A percentile compares a stretch with the other conserved stretches of the same genome.
Evolutionary conservation across 495 filamentous ascomycete species (phyloP).

Genomic region (Usnea hakonensis): DNA sequence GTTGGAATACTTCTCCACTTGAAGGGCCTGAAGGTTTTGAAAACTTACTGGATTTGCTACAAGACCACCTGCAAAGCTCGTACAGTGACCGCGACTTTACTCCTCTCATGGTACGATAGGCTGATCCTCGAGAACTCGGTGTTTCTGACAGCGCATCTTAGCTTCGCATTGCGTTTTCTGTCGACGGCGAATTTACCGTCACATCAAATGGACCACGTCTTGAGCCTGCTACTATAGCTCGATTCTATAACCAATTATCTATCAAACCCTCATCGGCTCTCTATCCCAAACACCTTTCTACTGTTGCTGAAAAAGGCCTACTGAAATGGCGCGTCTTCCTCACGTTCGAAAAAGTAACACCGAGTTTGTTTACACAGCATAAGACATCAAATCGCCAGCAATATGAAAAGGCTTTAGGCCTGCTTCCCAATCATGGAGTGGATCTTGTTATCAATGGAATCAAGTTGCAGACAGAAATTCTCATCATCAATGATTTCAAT

Average conservation of each 20-base stretch:
- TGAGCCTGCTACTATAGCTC: not conserved
- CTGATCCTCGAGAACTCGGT: not conserved
- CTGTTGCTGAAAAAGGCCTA: not conserved
- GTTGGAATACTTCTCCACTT: conserved; percentile 28
- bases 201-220: conserved; percentile 4
- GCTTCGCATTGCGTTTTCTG: conserved; percentile 31
- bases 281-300: not conserved
- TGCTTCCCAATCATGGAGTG: conserved; percentile 7
- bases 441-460: not conserved
- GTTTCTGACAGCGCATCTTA: not conserved
- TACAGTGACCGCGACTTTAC: not conserved
- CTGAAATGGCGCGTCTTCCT: conserved; percentile 44
- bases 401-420: conserved; percentile 55
- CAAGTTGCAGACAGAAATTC: conserved; percentile 19
- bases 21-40: conserved; percentile 31
- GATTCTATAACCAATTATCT: not conserved
- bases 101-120: conserved; percentile 34
- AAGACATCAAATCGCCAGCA: conserved; percentile 63
- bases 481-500: conserved; percentile 59
- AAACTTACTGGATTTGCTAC: conserved; percentile 24
- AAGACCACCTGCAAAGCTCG: conserved; percentile 21
- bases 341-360: conserved; percentile 43
- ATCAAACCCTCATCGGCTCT: not conserved
- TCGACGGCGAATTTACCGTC: conserved; percentile 40
- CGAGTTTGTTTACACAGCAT: conserved; percentile 61